Evolutionary conservation across 2,329 filamentous ascomycete species (phyloP).

Genomic region (Alternaria sp.): DNA sequence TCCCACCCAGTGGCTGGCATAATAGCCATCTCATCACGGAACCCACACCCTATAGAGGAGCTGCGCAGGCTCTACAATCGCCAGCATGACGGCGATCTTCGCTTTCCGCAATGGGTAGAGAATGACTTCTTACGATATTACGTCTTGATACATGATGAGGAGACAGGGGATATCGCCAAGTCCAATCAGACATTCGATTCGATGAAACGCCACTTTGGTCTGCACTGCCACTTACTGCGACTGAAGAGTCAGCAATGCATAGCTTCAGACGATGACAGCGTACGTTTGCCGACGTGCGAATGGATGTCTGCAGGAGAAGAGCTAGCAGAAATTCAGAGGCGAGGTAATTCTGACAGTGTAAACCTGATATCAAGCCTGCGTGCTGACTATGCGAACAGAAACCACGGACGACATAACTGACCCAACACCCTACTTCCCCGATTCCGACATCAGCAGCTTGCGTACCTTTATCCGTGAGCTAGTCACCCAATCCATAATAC

Average conservation of each 20-base stretch:
- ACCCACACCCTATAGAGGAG: conserved; percentile 82
- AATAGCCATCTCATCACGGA: conserved; percentile 92
- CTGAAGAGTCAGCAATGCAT: conserved; percentile 84
- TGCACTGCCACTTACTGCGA: conserved; percentile 91
- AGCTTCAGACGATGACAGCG: conserved; percentile 89
- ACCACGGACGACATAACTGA: conserved; percentile 73
- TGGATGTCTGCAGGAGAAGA: conserved; percentile 92
- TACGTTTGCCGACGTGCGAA: conserved; percentile 78
- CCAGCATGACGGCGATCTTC: conserved; percentile 77
- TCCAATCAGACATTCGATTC: conserved; percentile 93
- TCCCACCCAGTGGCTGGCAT: conserved; percentile 92
- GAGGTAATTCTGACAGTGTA: conserved; percentile 52
- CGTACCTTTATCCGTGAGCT: conserved; percentile 91
- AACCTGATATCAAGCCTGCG: background rate
- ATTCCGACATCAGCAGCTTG: conserved; percentile 88
- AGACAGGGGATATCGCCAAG: conserved; percentile 88
- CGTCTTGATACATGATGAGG: conserved; percentile 94
- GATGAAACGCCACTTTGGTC: conserved; percentile 97
- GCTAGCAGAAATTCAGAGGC: conserved; percentile 72
- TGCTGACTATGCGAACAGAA: conserved; percentile 51
- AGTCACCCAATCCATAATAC: conserved; percentile 91
- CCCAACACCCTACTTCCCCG: conserved; percentile 80
- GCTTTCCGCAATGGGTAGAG: conserved; percentile 84
- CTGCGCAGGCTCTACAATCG: conserved; percentile 82
- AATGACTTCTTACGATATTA: conserved; percentile 95